These are phyloP conservation scores for Soucietia sequanensis DNA, from an alignment of 805 yeast genomes.

Conservation along the genomic window DNA sequence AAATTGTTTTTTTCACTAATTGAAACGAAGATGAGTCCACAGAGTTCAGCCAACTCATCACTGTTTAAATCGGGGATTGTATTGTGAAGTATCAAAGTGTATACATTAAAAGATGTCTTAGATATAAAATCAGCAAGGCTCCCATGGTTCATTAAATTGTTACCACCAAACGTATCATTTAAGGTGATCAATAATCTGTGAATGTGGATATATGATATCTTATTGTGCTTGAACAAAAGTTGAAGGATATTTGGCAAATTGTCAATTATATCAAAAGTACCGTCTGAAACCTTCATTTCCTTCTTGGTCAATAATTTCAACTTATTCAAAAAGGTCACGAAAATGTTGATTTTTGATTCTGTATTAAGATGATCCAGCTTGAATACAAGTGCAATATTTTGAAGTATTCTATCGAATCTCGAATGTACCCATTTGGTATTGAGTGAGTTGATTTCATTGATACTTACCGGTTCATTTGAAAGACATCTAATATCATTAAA, in stretches of 20 bases:
- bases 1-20: not conserved
- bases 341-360: constrained; percentile 22
- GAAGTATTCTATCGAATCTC: constrained; percentile 30
- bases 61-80: not conserved
- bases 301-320: constrained; percentile 28
- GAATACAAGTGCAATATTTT: constrained; percentile 20
- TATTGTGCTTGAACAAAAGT: constrained; percentile 16
- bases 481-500: constrained; percentile 30
- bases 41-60: not conserved
- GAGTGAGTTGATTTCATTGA: constrained; percentile 30
- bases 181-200: constrained; percentile 24
- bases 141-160: constrained; percentile 13
- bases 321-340: constrained; percentile 22
- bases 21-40: too few relatives aligned
- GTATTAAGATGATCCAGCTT: constrained; percentile 19
- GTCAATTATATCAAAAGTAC: constrained; percentile 32
- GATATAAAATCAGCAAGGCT: not conserved
- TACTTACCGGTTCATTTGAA: constrained; percentile 26
- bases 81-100: not conserved
- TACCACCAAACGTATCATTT: constrained; percentile 33
- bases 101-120: not conserved
- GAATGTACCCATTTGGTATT: constrained; percentile 33
- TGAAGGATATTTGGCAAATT: constrained; percentile 25
- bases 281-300: constrained; percentile 26
- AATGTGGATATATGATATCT: constrained; percentile 16